A percentile compares a stretch with the other conserved stretches of the same genome.
These are phyloP conservation scores for Vairimorpha ceranae DNA, from an alignment of 371 early-diverging fungal species.

Conservation along the genomic window DNA sequence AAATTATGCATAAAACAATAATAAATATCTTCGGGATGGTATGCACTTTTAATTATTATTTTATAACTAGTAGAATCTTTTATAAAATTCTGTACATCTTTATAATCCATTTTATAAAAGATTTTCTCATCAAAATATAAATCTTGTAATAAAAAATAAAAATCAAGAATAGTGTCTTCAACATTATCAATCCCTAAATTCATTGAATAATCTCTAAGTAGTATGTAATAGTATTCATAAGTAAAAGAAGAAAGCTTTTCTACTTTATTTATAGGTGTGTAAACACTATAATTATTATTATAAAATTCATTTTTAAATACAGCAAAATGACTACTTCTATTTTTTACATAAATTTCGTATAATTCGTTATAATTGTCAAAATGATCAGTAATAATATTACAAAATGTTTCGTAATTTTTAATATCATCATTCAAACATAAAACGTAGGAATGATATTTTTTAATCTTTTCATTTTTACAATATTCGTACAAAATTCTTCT, in stretches of 20 bases:
- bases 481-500: background rate
- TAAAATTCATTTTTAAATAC: background rate
- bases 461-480: background rate
- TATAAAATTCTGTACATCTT: conserved; percentile 10
- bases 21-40: conserved; percentile 9
- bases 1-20: conserved; percentile 14
- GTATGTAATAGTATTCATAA: background rate
- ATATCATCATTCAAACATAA: background rate
- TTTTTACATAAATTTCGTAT: background rate
- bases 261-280: too few species aligned
- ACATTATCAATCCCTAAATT: background rate
- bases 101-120: conserved; percentile 23
- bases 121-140: conserved; percentile 10
- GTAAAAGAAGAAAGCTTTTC: too few species aligned
- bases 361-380: background rate
- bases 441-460: background rate
- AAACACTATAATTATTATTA: too few species aligned
- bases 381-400: background rate
- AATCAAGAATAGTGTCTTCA: background rate
- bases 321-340: background rate
- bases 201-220: background rate
- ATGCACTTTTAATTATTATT: background rate
- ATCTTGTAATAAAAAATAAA: background rate
- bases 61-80: background rate
- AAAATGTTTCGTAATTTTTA: background rate